Percentiles rank a stretch among this genome's conserved stretches.
Evolutionary conservation across 2,329 filamentous ascomycete species (phyloP).

Genomic region (Apiospora aurea): DNA sequence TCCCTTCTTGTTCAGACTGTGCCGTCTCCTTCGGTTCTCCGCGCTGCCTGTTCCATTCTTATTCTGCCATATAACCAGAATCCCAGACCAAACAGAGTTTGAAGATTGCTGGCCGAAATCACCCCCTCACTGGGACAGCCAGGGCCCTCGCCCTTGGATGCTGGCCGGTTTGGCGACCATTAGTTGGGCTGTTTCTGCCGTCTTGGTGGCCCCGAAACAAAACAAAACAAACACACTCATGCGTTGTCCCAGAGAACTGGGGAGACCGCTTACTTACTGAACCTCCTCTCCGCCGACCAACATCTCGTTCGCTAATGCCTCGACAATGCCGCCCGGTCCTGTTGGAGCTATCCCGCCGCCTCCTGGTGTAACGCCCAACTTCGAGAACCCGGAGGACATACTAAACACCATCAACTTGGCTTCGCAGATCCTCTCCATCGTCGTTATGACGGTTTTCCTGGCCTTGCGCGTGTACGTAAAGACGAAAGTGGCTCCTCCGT

Average conservation of each 20-base stretch:
- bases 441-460: not conserved
- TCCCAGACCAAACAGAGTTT: not conserved
- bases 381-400: conserved; percentile 9
- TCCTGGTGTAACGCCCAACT: conserved; percentile 5
- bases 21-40: not conserved
- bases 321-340: conserved; percentile 6
- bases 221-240: not conserved
- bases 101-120: not conserved
- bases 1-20: not conserved
- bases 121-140: not conserved
- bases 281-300: not conserved
- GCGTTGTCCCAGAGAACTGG: not conserved
- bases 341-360: conserved; percentile 3
- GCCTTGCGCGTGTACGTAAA: not conserved
- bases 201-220: not conserved
- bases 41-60: too few species aligned
- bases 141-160: not conserved
- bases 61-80: not conserved
- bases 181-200: not conserved
- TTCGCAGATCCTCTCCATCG: conserved; percentile 19
- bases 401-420: conserved; percentile 18
- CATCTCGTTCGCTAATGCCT: not conserved
- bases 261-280: not conserved
- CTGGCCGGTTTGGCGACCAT: not conserved
- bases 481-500: conserved; percentile 7